A percentile compares a stretch with the other conserved stretches of the same genome.
These are phyloP conservation scores for Niebla homalea DNA, from an alignment of 495 filamentous ascomycete genomes.

Conservation along the genomic window DNA sequence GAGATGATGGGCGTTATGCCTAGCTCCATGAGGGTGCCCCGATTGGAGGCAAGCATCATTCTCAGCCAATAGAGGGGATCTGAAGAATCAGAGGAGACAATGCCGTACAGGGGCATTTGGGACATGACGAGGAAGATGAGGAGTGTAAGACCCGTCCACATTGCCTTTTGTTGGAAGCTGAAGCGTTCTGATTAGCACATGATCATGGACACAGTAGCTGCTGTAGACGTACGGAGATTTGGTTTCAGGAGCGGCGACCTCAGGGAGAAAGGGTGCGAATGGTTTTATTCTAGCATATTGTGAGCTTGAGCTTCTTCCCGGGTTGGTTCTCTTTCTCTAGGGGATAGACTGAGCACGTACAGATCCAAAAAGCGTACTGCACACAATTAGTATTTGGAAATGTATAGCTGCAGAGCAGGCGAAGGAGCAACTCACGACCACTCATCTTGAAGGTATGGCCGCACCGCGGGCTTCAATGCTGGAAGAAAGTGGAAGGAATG, in stretches of 20 bases:
- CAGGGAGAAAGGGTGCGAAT: slow-evolving; percentile 96
- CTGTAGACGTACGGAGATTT: slow-evolving; percentile 51
- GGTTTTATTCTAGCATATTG: slow-evolving; percentile 57
- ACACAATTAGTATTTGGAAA: slow-evolving; percentile 4
- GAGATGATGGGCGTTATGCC: slow-evolving; percentile 99
- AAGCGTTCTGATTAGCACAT: neutral
- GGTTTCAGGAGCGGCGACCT: slow-evolving; percentile 92
- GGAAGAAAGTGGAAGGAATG: neutral
- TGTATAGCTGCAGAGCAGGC: neutral
- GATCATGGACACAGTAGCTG: neutral
- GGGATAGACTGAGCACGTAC: neutral
- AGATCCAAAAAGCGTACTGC: slow-evolving; percentile 98
- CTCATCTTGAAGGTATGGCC: slow-evolving; percentile 38
- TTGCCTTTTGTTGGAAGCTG: slow-evolving; percentile 90
- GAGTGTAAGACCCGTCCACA: slow-evolving; percentile 85
- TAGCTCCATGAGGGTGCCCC: slow-evolving; percentile 97
- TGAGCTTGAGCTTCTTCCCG: neutral
- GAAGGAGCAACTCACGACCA: slow-evolving; percentile 33
- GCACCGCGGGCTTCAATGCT: slow-evolving; percentile 16
- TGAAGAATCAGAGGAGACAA: slow-evolving; percentile 89
- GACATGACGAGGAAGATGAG: slow-evolving; percentile 95
- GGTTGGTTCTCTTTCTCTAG: no score
- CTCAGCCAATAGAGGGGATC: slow-evolving; percentile 99
- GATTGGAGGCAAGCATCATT: slow-evolving; percentile 99
- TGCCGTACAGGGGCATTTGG: slow-evolving; percentile 96